Evolutionary conservation across 208 protist genomes (phyloP), one percentile per base, ranked within the genome.

Genomic region (Novymonas esmeraldas): DNA sequence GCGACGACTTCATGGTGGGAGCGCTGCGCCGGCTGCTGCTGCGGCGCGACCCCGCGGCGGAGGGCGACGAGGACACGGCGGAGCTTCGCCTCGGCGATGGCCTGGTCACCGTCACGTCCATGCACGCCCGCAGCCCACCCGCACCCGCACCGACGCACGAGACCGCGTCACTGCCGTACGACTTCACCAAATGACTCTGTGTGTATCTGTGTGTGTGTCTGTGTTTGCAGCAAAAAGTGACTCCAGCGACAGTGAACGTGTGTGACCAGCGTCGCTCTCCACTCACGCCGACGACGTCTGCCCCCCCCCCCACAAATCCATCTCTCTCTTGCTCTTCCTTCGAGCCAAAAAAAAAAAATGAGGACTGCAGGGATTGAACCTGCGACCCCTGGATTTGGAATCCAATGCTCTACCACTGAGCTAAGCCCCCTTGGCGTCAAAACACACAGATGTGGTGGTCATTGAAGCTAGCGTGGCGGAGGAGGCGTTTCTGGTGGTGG

Each of bases 41-140:
- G 28, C 42, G 13, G 42, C 39, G 42, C 42, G 57, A 3, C 57
- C 36, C 29, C 57, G 57, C 26, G 51, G 28, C 18, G 57, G 51
- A 44, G 57, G 51, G 57, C 42, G 49, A 20, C 9, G 44, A 11
- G 9, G 64, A 39, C 28, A 26, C 9, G 28, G 44, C 6, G 22
- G 51, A 34, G 46, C 45, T 71, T 44, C 22, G 63, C 31, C 41
- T 73, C 16, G 58, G 57, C 20, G n/a, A 60, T 31, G 67, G 67
- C 14, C 36, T 73, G 14, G 58, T 65, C 49, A 65, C 58, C 14
- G 46, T 66, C 46, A 64, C 39, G 33, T 39, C 46, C 11, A 58
- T 64, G 57, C 48, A 64, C 49, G 28, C 11, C 33, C 11, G 24
- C 33, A n/a, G n/a, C n/a, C 20, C 16, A 60, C n/a, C 59, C 20